phyloP scores from a whole-genome alignment of 202 grass and related monocot genomes.

The Dendrocalamus latiflorus region DNA sequence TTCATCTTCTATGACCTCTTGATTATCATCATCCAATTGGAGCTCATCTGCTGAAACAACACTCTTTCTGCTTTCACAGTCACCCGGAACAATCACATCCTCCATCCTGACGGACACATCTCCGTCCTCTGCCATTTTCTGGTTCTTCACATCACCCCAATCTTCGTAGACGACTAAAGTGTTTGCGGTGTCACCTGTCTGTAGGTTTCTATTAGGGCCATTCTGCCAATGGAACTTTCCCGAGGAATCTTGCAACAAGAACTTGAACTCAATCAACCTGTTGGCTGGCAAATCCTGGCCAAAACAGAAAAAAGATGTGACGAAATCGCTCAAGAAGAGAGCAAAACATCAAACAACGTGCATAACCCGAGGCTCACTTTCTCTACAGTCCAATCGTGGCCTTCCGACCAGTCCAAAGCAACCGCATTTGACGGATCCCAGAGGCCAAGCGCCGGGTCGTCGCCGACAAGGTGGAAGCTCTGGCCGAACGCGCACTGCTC shows the following conservation, averaged over 20 bases:
- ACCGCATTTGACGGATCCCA: conserved; percentile 57
- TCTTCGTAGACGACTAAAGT: conserved; percentile 59
- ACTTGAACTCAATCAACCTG: conserved; percentile 64
- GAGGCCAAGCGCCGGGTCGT: conserved; percentile 44
- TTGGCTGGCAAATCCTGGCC: conserved; percentile 57
- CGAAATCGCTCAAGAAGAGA: background rate
- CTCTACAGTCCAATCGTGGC: too few relatives aligned
- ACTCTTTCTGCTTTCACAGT: background rate
- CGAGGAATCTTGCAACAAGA: conserved; percentile 40
- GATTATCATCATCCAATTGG: conserved; percentile 7
- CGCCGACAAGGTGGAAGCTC: conserved; percentile 49
- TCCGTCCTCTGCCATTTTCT: conserved; percentile 39
- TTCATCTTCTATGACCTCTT: conserved; percentile 15
- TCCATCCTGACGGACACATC: background rate
- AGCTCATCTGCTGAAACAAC: conserved; percentile 3
- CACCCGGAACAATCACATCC: background rate
- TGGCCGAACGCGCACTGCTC: conserved; percentile 51
- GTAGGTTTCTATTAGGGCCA: conserved; percentile 56
- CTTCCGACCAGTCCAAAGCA: conserved; percentile 56
- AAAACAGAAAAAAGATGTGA: conserved; percentile 1
- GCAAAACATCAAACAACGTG: background rate
- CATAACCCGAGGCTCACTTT: too few relatives aligned
- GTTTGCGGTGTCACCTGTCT: conserved; percentile 29
- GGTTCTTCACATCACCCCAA: conserved; percentile 38
- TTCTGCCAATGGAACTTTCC: conserved; percentile 59